phyloP scores from a whole-genome alignment of 352 stramenopile species.

The Phytophthora multivora region DNA sequence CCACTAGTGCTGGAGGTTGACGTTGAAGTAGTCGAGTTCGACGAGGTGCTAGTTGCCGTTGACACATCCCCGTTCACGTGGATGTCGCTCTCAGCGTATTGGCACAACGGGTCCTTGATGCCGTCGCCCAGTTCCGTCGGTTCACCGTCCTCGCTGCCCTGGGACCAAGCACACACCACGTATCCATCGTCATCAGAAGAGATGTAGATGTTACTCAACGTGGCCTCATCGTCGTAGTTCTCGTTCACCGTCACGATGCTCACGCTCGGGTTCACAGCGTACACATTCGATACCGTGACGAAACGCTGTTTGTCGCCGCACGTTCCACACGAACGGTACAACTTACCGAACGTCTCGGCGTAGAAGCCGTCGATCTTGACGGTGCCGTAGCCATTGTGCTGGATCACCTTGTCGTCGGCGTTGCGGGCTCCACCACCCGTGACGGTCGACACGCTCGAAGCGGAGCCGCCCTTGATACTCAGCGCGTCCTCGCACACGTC shows the following conservation, averaged over 20 bases:
- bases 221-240: constrained; percentile 46
- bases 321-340: constrained; percentile 50
- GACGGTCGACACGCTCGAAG: constrained; percentile 35
- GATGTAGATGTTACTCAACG: constrained; percentile 47
- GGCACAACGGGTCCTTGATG: constrained; percentile 35
- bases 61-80: constrained; percentile 28
- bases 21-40: constrained; percentile 11
- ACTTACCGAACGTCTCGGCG: constrained; percentile 48
- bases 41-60: constrained; percentile 17
- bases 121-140: constrained; percentile 41
- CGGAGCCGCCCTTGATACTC: constrained; percentile 45
- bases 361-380: constrained; percentile 56
- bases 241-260: constrained; percentile 49
- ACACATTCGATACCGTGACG: constrained; percentile 49
- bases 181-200: constrained; percentile 29
- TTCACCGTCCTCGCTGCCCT: constrained; percentile 33
- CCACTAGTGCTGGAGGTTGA: neutral
- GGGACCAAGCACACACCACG: constrained; percentile 35
- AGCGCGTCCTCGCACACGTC: constrained; percentile 55
- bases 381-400: constrained; percentile 51
- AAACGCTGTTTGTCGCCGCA: constrained; percentile 45
- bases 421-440: constrained; percentile 43
- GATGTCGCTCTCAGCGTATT: constrained; percentile 43
- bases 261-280: constrained; percentile 43
- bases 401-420: constrained; percentile 57